These are phyloP conservation scores for Euphorbia schlechtendalii DNA, from an alignment of 441 rosid species.

Conservation along the genomic window DNA sequence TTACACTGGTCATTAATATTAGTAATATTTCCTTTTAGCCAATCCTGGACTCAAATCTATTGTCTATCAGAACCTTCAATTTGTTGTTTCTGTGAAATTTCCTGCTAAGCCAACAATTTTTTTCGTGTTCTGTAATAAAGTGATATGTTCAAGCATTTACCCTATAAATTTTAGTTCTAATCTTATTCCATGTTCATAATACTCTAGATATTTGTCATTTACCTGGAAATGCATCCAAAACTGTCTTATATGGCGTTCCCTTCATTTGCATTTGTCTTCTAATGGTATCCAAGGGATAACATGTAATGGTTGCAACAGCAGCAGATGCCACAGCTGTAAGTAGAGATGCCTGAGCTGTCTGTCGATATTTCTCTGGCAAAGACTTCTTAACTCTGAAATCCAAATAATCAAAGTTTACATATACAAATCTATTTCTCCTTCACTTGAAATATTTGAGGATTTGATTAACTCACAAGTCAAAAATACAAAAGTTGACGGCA, in stretches of 20 bases:
- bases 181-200: background rate
- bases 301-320: slow-evolving; percentile 76
- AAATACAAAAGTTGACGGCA: slow-evolving; percentile 91
- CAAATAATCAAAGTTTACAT: slow-evolving; percentile 10
- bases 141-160: background rate
- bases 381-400: slow-evolving; percentile 78
- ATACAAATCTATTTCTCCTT: background rate
- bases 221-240: slow-evolving; percentile 86
- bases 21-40: background rate
- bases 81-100: background rate
- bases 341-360: slow-evolving; percentile 72
- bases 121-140: background rate
- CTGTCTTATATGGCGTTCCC: slow-evolving; percentile 79
- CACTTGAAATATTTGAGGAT: slow-evolving; percentile 6
- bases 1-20: background rate
- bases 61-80: background rate
- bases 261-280: slow-evolving; percentile 99
- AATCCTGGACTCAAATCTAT: background rate
- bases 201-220: slow-evolving; percentile 1
- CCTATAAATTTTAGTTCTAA: background rate
- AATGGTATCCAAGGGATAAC: slow-evolving; percentile 96
- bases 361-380: slow-evolving; percentile 71
- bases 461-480: slow-evolving; percentile 75
- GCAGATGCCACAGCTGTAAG: slow-evolving; percentile 87
- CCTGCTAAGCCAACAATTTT: background rate